Evolutionary conservation across 495 filamentous ascomycete genomes (phyloP).

Genomic region (Annulohypoxylon moriforme): DNA sequence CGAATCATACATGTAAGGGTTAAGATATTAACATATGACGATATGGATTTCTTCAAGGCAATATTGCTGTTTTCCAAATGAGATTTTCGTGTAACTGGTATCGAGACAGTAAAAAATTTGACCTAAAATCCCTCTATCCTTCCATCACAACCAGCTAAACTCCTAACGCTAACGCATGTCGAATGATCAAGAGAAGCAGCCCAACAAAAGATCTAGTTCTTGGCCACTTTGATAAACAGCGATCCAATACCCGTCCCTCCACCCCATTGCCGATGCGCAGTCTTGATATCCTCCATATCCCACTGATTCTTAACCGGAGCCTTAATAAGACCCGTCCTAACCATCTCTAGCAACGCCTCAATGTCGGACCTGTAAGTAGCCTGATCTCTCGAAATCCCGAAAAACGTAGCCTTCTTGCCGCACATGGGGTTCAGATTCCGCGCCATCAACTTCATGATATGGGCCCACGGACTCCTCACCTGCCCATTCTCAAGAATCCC

Average conservation of each 20-base stretch:
- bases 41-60: no score
- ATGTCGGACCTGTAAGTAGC: slow-evolving; percentile 48
- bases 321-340: slow-evolving; percentile 49
- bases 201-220: slow-evolving; percentile 2
- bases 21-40: no score
- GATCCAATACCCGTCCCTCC: slow-evolving; percentile 51
- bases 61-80: neutral
- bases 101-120: neutral
- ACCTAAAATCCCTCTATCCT: neutral
- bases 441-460: slow-evolving; percentile 44
- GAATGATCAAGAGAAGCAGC: neutral
- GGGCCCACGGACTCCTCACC: slow-evolving; percentile 21
- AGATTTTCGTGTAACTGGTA: neutral
- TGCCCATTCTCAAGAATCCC: slow-evolving; percentile 24
- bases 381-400: slow-evolving; percentile 49
- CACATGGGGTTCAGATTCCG: slow-evolving; percentile 41
- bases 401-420: slow-evolving; percentile 51
- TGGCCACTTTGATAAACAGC: slow-evolving; percentile 49
- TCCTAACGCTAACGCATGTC: neutral
- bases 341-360: slow-evolving; percentile 48
- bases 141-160: neutral
- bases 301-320: slow-evolving; percentile 55
- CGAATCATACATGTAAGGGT: no score
- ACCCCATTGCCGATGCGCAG: slow-evolving; percentile 55
- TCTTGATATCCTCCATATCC: slow-evolving; percentile 55